A percentile compares a stretch with the other conserved stretches of the same genome.
phyloP scores from a whole-genome alignment of 495 filamentous ascomycete species.

The Penicillium herquei region DNA sequence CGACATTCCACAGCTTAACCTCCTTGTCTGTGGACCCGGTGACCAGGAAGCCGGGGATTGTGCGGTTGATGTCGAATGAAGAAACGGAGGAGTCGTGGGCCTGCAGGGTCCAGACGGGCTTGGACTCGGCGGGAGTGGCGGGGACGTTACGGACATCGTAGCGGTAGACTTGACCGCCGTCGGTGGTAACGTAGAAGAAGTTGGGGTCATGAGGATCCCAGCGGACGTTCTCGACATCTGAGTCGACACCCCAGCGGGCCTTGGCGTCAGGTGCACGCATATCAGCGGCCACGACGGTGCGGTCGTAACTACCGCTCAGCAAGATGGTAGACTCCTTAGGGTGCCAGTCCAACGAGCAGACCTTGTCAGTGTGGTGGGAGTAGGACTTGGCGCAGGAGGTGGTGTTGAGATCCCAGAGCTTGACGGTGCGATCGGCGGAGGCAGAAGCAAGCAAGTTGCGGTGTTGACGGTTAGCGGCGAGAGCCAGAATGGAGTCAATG shows the following conservation, averaged over 20 bases:
- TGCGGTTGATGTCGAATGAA: conserved; percentile 86
- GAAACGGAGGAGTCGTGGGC: conserved; percentile 94
- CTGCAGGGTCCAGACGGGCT: conserved; percentile 89
- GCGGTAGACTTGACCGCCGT: conserved; percentile 84
- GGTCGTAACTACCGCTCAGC: conserved; percentile 90
- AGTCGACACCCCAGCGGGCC: conserved; percentile 86
- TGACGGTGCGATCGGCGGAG: conserved; percentile 94
- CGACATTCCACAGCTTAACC: conserved; percentile 95
- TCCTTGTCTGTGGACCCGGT: conserved; percentile 91
- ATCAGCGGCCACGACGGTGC: conserved; percentile 85
- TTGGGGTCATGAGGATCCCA: conserved; percentile 94
- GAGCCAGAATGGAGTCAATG: conserved; percentile 86
- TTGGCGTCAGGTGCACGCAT: conserved; percentile 86
- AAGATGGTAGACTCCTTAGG: conserved; percentile 80
- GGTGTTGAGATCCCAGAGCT: conserved; percentile 95
- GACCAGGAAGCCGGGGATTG: conserved; percentile 86
- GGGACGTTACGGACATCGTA: conserved; percentile 76
- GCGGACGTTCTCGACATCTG: conserved; percentile 85
- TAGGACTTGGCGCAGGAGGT: conserved; percentile 93
- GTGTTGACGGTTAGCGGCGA: conserved; percentile 89
- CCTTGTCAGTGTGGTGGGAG: conserved; percentile 86
- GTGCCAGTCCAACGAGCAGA: conserved; percentile 95
- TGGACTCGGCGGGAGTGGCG: conserved; percentile 65
- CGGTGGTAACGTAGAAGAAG: conserved; percentile 93
- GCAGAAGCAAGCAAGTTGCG: conserved; percentile 93